Percentiles rank a stretch among this genome's conserved stretches.
phyloP scores from a whole-genome alignment of 371 early-diverging fungal species.

The Basidiobolus meristosporus region DNA sequence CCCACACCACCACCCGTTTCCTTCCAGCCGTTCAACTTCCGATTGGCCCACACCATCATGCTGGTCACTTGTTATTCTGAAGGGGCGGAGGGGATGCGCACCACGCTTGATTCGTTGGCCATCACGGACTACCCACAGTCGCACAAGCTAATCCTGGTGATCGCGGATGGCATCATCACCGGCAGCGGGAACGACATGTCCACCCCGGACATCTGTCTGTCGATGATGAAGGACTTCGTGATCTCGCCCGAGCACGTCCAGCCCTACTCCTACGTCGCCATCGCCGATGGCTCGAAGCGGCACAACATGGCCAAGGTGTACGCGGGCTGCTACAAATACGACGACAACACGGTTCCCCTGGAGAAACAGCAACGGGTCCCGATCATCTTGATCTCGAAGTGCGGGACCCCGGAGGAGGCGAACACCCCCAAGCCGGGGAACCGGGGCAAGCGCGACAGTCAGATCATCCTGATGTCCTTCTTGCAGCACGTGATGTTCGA shows the following conservation, averaged over 20 bases:
- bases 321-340: constrained; percentile 67
- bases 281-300: constrained; percentile 79
- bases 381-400: constrained; percentile 82
- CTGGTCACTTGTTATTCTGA: constrained; percentile 88
- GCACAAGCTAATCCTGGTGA: constrained; percentile 77
- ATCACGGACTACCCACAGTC: constrained; percentile 78
- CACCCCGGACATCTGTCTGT: no score
- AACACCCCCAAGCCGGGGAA: constrained; percentile 66
- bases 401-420: constrained; percentile 64
- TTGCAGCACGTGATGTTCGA: constrained; percentile 85
- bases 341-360: constrained; percentile 22
- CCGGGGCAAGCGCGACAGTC: constrained; percentile 97
- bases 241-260: no score
- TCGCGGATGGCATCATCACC: constrained; percentile 73
- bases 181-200: constrained; percentile 56
- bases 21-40: constrained; percentile 50
- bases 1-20: no score
- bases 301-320: constrained; percentile 93
- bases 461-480: no score
- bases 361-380: constrained; percentile 40
- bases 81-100: constrained; percentile 70
- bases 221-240: no score
- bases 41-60: constrained; percentile 47
- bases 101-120: constrained; percentile 89
- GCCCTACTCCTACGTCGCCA: no score